These are phyloP conservation scores for Diaporthe caulivora DNA, from an alignment of 2,329 filamentous ascomycete species.

Conservation along the genomic window DNA sequence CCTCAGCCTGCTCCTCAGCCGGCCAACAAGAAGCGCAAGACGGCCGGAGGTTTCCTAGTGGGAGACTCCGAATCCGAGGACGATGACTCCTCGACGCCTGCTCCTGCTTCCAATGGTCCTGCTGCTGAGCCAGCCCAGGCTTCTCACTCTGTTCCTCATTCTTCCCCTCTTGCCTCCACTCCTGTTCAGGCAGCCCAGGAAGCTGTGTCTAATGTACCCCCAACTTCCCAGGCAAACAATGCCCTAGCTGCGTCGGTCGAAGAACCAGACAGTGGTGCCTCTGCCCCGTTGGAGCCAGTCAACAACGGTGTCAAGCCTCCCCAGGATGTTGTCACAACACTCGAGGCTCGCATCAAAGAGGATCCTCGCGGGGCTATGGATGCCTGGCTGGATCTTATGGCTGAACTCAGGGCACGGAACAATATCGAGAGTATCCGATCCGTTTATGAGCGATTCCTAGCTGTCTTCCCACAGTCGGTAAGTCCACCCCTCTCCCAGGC, in stretches of 20 bases:
- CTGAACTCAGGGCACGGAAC: slow-evolving; percentile 84
- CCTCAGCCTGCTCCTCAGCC: slow-evolving; percentile 48
- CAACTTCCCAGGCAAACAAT: slow-evolving; percentile 44
- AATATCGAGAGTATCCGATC: slow-evolving; percentile 84
- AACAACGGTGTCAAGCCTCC: slow-evolving; percentile 70
- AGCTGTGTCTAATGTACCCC: slow-evolving; percentile 49
- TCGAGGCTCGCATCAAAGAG: slow-evolving; percentile 92
- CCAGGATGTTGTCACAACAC: slow-evolving; percentile 44
- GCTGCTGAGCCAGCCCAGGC: slow-evolving; percentile 39
- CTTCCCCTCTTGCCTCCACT: slow-evolving; percentile 39
- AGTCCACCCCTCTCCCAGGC: slow-evolving; percentile 57
- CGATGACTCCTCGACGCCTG: slow-evolving; percentile 47
- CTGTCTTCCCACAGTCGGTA: slow-evolving; percentile 91
- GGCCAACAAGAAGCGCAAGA: slow-evolving; percentile 67
- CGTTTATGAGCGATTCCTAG: slow-evolving; percentile 87
- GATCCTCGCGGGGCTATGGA: slow-evolving; percentile 94
- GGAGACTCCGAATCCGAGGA: slow-evolving; percentile 72
- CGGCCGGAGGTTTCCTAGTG: slow-evolving; percentile 70
- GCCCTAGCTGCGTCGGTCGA: slow-evolving; percentile 41
- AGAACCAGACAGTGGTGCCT: slow-evolving; percentile 55
- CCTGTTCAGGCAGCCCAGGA: slow-evolving; percentile 47
- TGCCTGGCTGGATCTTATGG: slow-evolving; percentile 90
- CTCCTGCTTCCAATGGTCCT: slow-evolving; percentile 44
- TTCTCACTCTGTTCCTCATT: slow-evolving; percentile 39
- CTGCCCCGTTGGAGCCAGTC: slow-evolving; percentile 64